Conservation (phyloP, 208 protist genomes). For the Vickermania ingenoplastis region DNA sequence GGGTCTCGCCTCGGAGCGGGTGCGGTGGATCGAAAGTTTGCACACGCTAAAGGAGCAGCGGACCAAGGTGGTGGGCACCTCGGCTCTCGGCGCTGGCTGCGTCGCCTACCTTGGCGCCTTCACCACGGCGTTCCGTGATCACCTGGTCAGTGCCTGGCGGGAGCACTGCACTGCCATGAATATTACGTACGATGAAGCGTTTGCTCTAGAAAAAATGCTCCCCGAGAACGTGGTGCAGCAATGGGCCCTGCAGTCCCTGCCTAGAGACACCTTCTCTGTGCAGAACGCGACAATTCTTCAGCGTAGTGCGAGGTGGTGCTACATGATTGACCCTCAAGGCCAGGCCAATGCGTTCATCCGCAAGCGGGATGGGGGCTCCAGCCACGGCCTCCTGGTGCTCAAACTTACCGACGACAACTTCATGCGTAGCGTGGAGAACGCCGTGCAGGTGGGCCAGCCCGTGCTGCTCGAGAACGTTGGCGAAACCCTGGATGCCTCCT, state of each 20-base stretch:
- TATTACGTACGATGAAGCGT: constrained; percentile 59
- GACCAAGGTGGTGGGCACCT: constrained; percentile 56
- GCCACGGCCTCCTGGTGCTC: constrained; percentile 74
- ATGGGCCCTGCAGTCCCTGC: constrained; percentile 92
- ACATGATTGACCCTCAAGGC: constrained; percentile 91
- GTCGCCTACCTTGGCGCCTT: constrained; percentile 89
- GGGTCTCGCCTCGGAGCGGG: constrained; percentile 73
- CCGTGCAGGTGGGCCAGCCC: constrained; percentile 90
- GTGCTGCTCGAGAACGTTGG: constrained; percentile 93
- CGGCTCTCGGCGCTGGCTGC: constrained; percentile 77
- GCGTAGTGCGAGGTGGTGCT: constrained; percentile 82
- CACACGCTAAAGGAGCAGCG: constrained; percentile 48
- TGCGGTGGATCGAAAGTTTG: constrained; percentile 64
- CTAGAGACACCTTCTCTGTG: constrained; percentile 86
- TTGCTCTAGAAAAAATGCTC: constrained; percentile 78
- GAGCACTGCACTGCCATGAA: constrained; percentile 36
- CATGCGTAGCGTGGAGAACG: constrained; percentile 88
- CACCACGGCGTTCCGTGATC: constrained; percentile 63
- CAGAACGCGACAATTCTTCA: constrained; percentile 88
- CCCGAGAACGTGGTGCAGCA: constrained; percentile 84
- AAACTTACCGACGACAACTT: constrained; percentile 89
- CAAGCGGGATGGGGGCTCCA: constrained; percentile 39
- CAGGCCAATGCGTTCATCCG: constrained; percentile 93
- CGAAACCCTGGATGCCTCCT: constrained; percentile 91
- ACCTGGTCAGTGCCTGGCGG: constrained; percentile 54